These are phyloP conservation scores for Xerocomellus amylosporus DNA, from an alignment of 768 basidiomycete species.

Conservation along the genomic window DNA sequence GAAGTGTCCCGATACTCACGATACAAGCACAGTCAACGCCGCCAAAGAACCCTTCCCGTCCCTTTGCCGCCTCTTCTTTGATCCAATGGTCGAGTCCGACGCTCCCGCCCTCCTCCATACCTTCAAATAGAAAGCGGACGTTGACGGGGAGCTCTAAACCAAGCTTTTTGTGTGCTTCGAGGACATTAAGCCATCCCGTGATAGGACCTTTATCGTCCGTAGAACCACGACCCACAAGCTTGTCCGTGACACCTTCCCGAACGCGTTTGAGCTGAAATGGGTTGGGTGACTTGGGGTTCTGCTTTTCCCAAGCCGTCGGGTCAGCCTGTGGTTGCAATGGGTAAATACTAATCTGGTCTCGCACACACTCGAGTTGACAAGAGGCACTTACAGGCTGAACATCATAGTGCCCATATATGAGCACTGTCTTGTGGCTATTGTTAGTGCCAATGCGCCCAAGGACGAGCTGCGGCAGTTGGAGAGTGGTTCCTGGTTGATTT, in stretches of 20 bases:
- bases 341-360: no score
- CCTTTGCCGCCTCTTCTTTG: constrained; percentile 42
- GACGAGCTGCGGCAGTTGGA: not conserved
- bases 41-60: constrained; percentile 57
- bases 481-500: not conserved
- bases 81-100: constrained; percentile 44
- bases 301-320: not conserved
- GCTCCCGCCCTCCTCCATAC: not conserved
- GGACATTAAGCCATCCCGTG: not conserved
- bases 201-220: not conserved
- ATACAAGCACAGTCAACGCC: constrained; percentile 89
- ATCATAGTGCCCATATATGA: constrained; percentile 89
- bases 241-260: constrained; percentile 42
- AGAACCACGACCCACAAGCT: not conserved
- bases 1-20: constrained; percentile 39
- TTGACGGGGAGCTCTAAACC: not conserved
- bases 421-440: constrained; percentile 53
- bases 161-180: not conserved
- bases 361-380: not conserved
- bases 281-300: not conserved
- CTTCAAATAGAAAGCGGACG: not conserved
- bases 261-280: no score
- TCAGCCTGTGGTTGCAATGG: not conserved
- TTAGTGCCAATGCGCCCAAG: not conserved
- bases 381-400: constrained; percentile 69